Evolutionary conservation across 768 basidiomycete genomes (phyloP), one percentile per base, ranked within the genome.

Genomic region (Leccinum fibrillosum): DNA sequence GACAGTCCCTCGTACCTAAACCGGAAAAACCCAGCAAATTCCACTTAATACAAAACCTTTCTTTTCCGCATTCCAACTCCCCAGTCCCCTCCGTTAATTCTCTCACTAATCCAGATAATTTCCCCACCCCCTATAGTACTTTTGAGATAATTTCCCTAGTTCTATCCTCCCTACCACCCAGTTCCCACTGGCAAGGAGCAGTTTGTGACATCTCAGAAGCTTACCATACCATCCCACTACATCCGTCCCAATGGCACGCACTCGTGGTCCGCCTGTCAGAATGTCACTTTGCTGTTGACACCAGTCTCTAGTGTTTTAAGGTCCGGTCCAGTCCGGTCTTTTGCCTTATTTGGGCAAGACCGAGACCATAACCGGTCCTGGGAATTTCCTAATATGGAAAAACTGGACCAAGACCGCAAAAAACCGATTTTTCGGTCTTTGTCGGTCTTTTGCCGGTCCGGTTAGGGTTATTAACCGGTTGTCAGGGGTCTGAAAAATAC

Each of bases 211-310:
- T 58, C 1, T 25, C 60, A 1, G 53, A 57, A 25, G 60, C 50
- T 0, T 61, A 61, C 4, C 9, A 10, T 0, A 74, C 67, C 0
- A 65, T 79, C 0, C 76, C 74, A 0, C 23, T 75, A 0, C 63
- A 66, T 6, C 66, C 54, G 0, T 62, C 63, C 0, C 77, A 80
- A 35, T 80, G 76, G 77, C 75, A 75, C 53, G 65, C 28, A 3
- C 25, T 25, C 3, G 25, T 25, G 4, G 25, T 25, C 3, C 4
- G 3, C 25, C 25, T 26, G 5, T 26, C 25, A 26, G 25, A 25
- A 25, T 25, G 25, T 25, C 25, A 25, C 4, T 25, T 25, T 25
- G 25, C 25, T 4, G 25, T 25, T 25, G 25, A 25, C 25, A 25
- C 25, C 25, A 25, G 25, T 4, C 25, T 26, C 5, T 37, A 21